phyloP scores from a whole-genome alignment of 2,329 filamentous ascomycete genomes.

The Hymenoscyphus occultus region DNA sequence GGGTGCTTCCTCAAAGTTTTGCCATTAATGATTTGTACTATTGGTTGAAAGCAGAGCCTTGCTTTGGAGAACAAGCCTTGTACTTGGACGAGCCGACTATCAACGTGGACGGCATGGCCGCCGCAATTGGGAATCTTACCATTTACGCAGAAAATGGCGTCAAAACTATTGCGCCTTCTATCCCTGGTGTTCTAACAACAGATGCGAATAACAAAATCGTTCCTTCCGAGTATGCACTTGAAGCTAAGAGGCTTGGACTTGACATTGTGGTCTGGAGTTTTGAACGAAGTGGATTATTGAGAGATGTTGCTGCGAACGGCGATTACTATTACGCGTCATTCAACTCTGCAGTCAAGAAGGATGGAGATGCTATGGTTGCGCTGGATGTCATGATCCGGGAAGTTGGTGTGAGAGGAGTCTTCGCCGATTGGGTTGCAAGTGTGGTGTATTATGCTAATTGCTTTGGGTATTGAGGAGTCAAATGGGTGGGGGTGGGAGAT shows the following conservation, averaged over 20 bases:
- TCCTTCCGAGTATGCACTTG: slow-evolving; percentile 20
- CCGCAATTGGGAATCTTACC: slow-evolving; percentile 15
- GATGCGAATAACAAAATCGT: slow-evolving; percentile 22
- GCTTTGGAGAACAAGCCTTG: slow-evolving; percentile 23
- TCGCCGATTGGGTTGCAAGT: slow-evolving; percentile 24
- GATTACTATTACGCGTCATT: slow-evolving; percentile 23
- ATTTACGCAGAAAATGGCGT: slow-evolving; percentile 19
- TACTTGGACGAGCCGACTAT: slow-evolving; percentile 24
- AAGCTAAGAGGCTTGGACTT: slow-evolving; percentile 17
- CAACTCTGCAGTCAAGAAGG: slow-evolving; percentile 14
- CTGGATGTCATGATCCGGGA: slow-evolving; percentile 21
- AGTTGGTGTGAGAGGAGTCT: slow-evolving; percentile 22
- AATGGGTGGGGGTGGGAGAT: background rate
- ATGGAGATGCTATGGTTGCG: slow-evolving; percentile 22
- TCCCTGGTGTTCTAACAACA: slow-evolving; percentile 19
- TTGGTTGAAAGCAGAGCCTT: slow-evolving; percentile 25
- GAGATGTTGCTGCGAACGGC: background rate
- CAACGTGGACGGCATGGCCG: slow-evolving; percentile 10
- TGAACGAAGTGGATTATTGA: slow-evolving; percentile 21
- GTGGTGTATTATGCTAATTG: slow-evolving; percentile 26
- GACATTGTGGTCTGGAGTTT: slow-evolving; percentile 26
- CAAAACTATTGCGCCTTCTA: slow-evolving; percentile 23
- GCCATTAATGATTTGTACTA: slow-evolving; percentile 22
- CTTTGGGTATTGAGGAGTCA: slow-evolving; percentile 9
- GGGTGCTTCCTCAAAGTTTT: slow-evolving; percentile 24